Conservation (phyloP, 441 rosid species). For the Adansonia rubrostipa region DNA sequence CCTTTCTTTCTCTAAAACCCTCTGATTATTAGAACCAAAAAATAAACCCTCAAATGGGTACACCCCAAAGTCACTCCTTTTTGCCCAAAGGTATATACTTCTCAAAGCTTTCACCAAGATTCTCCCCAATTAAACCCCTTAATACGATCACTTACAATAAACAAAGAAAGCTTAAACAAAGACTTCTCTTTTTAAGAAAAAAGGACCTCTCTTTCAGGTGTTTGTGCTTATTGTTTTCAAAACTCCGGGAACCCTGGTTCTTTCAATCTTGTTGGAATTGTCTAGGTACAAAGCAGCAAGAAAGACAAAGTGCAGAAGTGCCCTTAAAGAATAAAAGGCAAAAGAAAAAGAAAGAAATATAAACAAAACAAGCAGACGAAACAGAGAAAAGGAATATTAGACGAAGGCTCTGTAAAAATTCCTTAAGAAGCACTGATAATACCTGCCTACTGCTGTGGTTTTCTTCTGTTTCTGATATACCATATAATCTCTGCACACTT, state of each 20-base stretch:
- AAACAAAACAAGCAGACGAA: constrained; percentile 17
- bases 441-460: constrained; percentile 37
- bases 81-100: neutral
- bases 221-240: neutral
- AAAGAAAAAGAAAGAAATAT: neutral
- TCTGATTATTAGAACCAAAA: neutral
- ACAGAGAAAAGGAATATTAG: constrained; percentile 50
- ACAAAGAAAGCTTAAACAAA: neutral
- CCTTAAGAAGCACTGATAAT: constrained; percentile 51
- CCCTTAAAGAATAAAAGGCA: neutral
- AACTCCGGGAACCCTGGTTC: neutral
- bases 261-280: constrained; percentile 25
- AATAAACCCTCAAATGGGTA: neutral
- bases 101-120: neutral
- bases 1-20: neutral
- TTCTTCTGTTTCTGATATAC: constrained; percentile 22
- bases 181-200: neutral
- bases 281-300: constrained; percentile 26
- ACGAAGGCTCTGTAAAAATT: constrained; percentile 52
- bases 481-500: constrained; percentile 20
- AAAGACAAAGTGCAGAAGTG: constrained; percentile 11
- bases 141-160: neutral
- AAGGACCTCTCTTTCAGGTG: neutral
- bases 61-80: constrained; percentile 10
- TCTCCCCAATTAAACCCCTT: neutral